Conservation (phyloP, 805 yeast genomes). For the Monosporozyma unispora region DNA sequence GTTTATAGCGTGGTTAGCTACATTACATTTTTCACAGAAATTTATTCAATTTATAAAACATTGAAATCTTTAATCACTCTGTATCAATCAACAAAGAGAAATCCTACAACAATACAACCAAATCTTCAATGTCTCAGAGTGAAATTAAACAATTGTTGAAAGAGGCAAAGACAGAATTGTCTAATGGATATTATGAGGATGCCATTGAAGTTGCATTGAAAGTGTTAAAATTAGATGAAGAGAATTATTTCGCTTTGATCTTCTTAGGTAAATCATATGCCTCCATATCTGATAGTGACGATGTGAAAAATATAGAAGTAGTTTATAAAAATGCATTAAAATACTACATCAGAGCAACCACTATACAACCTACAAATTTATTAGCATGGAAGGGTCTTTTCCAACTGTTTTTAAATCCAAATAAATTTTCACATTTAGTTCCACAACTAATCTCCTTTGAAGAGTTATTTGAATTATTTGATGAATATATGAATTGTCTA, state of each 20-base stretch:
- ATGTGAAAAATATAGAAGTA: neutral
- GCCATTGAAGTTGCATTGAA: conserved; percentile 50
- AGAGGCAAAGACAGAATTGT: conserved; percentile 44
- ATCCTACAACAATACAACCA: neutral
- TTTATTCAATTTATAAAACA: too few relatives aligned
- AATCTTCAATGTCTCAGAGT: conserved; percentile 20
- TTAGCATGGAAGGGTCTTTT: conserved; percentile 79
- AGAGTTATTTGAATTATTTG: conserved; percentile 36
- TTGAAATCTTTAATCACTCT: too few relatives aligned
- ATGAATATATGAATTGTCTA: conserved; percentile 36
- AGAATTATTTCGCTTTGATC: conserved; percentile 56
- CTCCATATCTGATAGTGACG: conserved; percentile 30
- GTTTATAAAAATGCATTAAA: conserved; percentile 11
- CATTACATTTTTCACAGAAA: neutral
- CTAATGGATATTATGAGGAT: conserved; percentile 48
- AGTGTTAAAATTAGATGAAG: conserved; percentile 46
- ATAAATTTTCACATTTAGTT: conserved; percentile 14
- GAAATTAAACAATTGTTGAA: conserved; percentile 33
- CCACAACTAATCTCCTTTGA: conserved; percentile 35
- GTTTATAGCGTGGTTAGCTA: too few relatives aligned
- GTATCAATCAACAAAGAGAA: neutral
- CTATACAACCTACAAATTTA: conserved; percentile 41
- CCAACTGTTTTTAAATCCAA: conserved; percentile 31
- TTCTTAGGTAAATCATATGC: conserved; percentile 66
- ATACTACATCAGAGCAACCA: conserved; percentile 42